A percentile compares a stretch with the other conserved stretches of the same genome.
phyloP scores from a whole-genome alignment of 495 filamentous ascomycete species.

The Penicillium parvum region DNA sequence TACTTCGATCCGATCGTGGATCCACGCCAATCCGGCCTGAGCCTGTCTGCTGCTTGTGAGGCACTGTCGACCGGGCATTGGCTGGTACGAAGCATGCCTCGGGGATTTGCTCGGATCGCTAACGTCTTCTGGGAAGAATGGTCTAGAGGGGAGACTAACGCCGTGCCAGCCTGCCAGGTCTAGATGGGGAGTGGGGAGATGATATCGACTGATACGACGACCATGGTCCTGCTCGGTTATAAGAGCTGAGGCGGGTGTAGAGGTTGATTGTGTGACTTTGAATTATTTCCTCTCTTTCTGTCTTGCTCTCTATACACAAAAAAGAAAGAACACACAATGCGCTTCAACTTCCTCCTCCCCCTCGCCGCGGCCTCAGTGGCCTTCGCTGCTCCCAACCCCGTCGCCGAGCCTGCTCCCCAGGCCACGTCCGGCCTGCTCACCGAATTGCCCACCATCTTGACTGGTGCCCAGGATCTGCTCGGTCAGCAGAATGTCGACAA shows the following conservation, averaged over 20 bases:
- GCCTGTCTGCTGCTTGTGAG: conserved; percentile 11
- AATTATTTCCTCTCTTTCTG: background rate
- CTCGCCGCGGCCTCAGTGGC: conserved; percentile 30
- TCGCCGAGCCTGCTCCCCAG: conserved; percentile 21
- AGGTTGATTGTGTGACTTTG: no score
- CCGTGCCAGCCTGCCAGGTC: background rate
- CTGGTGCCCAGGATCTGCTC: conserved; percentile 30
- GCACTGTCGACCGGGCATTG: conserved; percentile 1
- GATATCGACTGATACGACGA: no score
- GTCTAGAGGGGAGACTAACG: background rate
- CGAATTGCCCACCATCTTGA: conserved; percentile 23
- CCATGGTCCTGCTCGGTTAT: no score
- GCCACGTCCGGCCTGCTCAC: conserved; percentile 21
- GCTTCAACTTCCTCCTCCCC: conserved; percentile 23
- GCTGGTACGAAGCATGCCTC: conserved; percentile 6
- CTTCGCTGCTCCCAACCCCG: conserved; percentile 31
- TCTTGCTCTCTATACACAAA: background rate
- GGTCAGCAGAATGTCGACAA: conserved; percentile 37
- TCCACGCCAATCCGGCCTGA: conserved; percentile 11
- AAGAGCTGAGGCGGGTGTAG: no score
- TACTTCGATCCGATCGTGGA: conserved; percentile 12
- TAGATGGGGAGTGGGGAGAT: conserved; percentile 1
- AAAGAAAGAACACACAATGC: conserved; percentile 20
- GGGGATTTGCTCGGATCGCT: conserved; percentile 8
- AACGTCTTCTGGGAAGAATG: background rate